A percentile compares a stretch with the other conserved stretches of the same genome.
Evolutionary conservation across 192 early-diverging fungal species (phyloP).

Genomic region (Coemansia sp.): DNA sequence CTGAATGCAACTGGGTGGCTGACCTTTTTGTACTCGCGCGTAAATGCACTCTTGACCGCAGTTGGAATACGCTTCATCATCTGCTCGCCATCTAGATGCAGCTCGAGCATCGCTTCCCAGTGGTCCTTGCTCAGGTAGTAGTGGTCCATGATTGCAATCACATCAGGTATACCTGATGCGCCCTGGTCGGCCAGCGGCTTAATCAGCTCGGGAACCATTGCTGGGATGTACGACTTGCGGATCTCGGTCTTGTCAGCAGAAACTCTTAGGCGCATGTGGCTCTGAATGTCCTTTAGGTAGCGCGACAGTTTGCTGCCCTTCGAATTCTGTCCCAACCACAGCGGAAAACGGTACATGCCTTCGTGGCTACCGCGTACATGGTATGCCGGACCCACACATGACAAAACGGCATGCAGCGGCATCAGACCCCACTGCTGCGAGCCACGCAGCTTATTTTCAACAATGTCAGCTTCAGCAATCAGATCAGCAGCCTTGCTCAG

Average conservation of each 20-base stretch:
- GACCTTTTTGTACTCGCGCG: conserved; percentile 59
- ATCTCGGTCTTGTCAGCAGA: conserved; percentile 85
- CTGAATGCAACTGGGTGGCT: conserved; percentile 38
- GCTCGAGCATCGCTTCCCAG: conserved; percentile 80
- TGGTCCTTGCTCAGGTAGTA: conserved; percentile 90
- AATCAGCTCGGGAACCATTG: conserved; percentile 44
- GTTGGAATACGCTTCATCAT: conserved; percentile 59
- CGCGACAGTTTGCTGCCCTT: conserved; percentile 70
- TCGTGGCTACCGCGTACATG: conserved; percentile 67
- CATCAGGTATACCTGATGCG: conserved; percentile 60
- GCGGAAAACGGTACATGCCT: conserved; percentile 48
- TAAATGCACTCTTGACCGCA: conserved; percentile 75
- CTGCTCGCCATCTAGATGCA: conserved; percentile 62
- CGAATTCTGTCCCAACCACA: conserved; percentile 90
- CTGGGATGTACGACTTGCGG: conserved; percentile 81
- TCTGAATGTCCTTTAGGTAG: conserved; percentile 79
- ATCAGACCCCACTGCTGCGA: conserved; percentile 89
- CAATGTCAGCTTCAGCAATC: conserved; percentile 78
- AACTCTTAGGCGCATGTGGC: conserved; percentile 76
- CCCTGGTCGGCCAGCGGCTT: conserved; percentile 32
- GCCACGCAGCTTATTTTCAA: conserved; percentile 74
- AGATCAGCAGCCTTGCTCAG: conserved; percentile 82
- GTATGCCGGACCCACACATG: conserved; percentile 82
- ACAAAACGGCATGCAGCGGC: conserved; percentile 81
- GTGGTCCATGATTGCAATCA: conserved; percentile 86